Conservation (phyloP, 2,329 filamentous ascomycete species). For the Gaeumannomyces tritici region DNA sequence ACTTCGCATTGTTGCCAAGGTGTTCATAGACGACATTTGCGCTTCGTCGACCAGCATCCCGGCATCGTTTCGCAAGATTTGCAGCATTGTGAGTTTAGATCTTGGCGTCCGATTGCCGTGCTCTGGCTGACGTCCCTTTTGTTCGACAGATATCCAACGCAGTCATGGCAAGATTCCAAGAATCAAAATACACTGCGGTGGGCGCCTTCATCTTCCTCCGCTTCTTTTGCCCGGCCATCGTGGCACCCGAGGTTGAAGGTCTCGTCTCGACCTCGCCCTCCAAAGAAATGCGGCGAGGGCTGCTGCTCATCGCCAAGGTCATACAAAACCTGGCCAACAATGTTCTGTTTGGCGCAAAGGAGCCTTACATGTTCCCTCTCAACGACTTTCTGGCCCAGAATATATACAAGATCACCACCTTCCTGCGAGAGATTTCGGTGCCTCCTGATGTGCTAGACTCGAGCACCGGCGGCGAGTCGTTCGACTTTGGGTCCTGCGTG, state of each 20-base stretch:
- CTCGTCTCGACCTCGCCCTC: constrained; percentile 51
- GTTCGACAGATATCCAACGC: constrained; percentile 44
- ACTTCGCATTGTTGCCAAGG: constrained; percentile 56
- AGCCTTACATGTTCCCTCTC: constrained; percentile 62
- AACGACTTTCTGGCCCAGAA: constrained; percentile 61
- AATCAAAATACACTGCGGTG: constrained; percentile 63
- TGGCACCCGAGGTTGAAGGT: constrained; percentile 58
- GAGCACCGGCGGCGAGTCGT: constrained; percentile 36
- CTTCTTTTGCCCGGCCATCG: constrained; percentile 65
- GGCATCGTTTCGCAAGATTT: constrained; percentile 55
- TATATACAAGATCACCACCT: constrained; percentile 58
- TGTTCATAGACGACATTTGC: constrained; percentile 63
- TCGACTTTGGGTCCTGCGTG: constrained; percentile 64
- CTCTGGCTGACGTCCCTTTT: not conserved
- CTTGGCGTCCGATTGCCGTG: no score
- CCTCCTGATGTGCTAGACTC: constrained; percentile 36
- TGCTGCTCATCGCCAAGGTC: constrained; percentile 61
- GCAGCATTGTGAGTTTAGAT: constrained; percentile 44
- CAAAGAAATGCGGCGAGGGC: constrained; percentile 59
- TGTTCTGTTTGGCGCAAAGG: constrained; percentile 61
- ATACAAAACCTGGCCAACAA: constrained; percentile 66
- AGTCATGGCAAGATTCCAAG: constrained; percentile 55
- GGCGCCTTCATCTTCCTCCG: constrained; percentile 63
- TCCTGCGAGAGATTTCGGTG: constrained; percentile 57
- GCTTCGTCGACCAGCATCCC: constrained; percentile 53